A percentile compares a stretch with the other conserved stretches of the same genome.
These are phyloP conservation scores for Limnomonas spitsbergensis DNA, from an alignment of 139 green algal species.

Conservation along the genomic window DNA sequence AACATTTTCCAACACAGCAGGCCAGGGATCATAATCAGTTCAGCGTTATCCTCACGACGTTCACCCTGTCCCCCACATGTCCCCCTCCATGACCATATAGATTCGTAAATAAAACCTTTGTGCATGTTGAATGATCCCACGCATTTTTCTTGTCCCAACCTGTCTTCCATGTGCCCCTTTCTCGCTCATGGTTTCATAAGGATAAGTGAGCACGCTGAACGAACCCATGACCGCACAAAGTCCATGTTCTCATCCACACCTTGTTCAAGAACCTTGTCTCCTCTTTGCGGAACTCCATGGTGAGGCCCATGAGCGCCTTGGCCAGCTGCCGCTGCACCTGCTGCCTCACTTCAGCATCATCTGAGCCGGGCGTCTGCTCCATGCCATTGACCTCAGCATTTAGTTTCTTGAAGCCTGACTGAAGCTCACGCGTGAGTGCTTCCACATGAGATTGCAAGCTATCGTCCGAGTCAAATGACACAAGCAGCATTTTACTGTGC, in stretches of 20 bases:
- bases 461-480: neutral
- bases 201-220: no score
- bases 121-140: no score
- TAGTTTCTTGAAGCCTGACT: constrained; percentile 5
- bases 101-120: no score
- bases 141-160: no score
- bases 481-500: neutral
- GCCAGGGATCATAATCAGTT: no score
- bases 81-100: no score
- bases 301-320: constrained; percentile 79
- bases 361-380: constrained; percentile 4
- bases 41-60: no score
- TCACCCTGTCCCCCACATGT: no score
- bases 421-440: constrained; percentile 6
- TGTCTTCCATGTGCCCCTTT: no score
- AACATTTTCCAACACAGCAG: no score
- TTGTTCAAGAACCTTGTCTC: constrained; percentile 83
- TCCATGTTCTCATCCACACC: constrained; percentile 30
- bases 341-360: constrained; percentile 5
- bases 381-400: constrained; percentile 5
- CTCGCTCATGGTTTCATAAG: no score
- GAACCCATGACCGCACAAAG: no score
- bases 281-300: constrained; percentile 81
- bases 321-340: constrained; percentile 78
- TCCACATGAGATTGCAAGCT: neutral